Evolutionary conservation across 2,329 filamentous ascomycete genomes (phyloP), one percentile per base, ranked within the genome.

Genomic region (Colletotrichum tropicale): DNA sequence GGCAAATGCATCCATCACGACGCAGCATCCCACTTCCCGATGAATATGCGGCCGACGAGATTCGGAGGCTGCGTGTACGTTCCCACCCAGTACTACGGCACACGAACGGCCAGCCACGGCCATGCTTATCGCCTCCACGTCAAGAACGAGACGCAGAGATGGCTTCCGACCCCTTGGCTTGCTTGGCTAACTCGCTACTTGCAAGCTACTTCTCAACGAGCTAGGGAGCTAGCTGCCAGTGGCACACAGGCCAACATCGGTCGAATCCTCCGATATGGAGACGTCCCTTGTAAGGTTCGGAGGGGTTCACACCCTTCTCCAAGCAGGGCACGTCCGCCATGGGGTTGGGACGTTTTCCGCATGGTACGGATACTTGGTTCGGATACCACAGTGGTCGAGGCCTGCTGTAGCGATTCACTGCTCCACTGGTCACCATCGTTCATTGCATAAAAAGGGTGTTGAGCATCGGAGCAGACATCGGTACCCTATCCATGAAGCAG

Each of bases 341-440:
- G 66, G 60, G 60, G 66, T 71, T 74, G 71, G 60, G 60, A 66
- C 67, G 60, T 74, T 60, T 74, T 74, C 71, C 66, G 66, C 60
- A 66, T 61, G 58, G 66, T 43, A 56, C 71, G 66, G 71, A 60
- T 65, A 61, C 36, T 58, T 62, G 26, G 66, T 70, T 38, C 56
- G 34, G 34, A 56, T 71, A 60, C 48, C 48, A 58, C 28, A 52
- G 48, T 32, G 55, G 55, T 48, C 36, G 34, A 34, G 66, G 32
- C 71, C 18, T 21, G 43, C n/a, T 52, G 43, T 21, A 52, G 43
- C 43, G n/a, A 21, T 52, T 52, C n/a, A 52, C 12, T 13, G 26
- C 66, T 28, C 38, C 67, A 58, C 71, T 52, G 43, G 43, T 64
- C 58, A 13, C 55, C 64, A 36, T 61, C 55, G 58, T 30, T 48